phyloP scores from a whole-genome alignment of 768 basidiomycete genomes.

The Auricularia cornea region DNA sequence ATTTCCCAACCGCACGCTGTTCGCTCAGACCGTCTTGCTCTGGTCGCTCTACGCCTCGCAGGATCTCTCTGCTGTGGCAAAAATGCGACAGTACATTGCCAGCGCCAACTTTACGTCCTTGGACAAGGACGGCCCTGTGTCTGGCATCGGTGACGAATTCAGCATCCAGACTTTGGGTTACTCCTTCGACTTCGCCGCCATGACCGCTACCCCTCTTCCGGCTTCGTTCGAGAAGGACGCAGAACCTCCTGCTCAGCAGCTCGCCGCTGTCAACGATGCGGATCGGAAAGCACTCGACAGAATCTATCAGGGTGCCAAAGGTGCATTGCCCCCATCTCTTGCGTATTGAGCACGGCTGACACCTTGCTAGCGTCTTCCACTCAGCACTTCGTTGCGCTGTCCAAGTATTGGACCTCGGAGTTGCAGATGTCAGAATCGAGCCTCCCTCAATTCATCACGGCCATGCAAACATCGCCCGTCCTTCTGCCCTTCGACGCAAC shows the following conservation, averaged over 20 bases:
- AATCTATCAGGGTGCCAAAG: slow-evolving; percentile 52
- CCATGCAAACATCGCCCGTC: slow-evolving; percentile 38
- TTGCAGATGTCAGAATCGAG: slow-evolving; percentile 38
- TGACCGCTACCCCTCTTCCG: slow-evolving; percentile 36
- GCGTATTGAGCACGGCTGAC: not conserved
- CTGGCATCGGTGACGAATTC: slow-evolving; percentile 18
- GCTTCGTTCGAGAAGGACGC: slow-evolving; percentile 40
- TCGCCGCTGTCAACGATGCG: slow-evolving; percentile 31
- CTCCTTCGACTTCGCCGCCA: slow-evolving; percentile 51
- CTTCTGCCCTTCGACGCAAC: slow-evolving; percentile 53
- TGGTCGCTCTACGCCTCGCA: slow-evolving; percentile 51
- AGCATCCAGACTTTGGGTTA: slow-evolving; percentile 41
- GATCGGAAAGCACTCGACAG: slow-evolving; percentile 39
- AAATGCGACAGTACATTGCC: slow-evolving; percentile 39
- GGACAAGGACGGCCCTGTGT: slow-evolving; percentile 33
- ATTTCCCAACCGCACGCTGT: slow-evolving; percentile 43
- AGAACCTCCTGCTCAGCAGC: slow-evolving; percentile 38
- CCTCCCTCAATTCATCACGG: slow-evolving; percentile 39
- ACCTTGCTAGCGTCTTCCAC: slow-evolving; percentile 43
- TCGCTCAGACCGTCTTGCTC: slow-evolving; percentile 51
- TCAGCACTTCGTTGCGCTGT: slow-evolving; percentile 40
- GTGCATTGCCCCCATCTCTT: slow-evolving; percentile 27
- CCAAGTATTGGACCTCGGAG: slow-evolving; percentile 46
- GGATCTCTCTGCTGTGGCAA: slow-evolving; percentile 29
- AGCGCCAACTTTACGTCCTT: slow-evolving; percentile 42